Evolutionary conservation across 2,329 filamentous ascomycete species (phyloP), one percentile per base, ranked within the genome.

Genomic region (Talaromyces amestolkiae): DNA sequence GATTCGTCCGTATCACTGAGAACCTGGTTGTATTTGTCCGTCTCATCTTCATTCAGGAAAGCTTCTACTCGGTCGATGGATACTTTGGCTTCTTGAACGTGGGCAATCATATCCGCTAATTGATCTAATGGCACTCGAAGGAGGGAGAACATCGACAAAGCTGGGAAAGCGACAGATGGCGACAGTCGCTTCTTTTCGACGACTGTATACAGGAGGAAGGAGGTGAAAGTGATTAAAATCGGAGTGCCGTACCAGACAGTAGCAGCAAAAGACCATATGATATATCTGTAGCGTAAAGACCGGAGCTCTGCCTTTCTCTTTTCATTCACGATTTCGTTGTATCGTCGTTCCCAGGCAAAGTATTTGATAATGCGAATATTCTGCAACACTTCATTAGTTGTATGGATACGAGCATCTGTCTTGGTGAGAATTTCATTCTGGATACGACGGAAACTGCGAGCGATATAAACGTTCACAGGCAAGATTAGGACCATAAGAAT

Each of bases 291-390:
- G 65, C 93, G 89, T 63, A 99, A 79, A 37, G 92, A 87, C 71
- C 86, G 88, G 61, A 99, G 84, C 77, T 99, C 95, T 3, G 83
- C 83, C 51, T 84, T 83, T 68, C 95, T 88, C 80, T 97, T 97
- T 76, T 97, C 94, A 67, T 96, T 91, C 39, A 99, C 92, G 63
- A 92, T 88, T 24, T 87, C 86, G 65, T 91, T 87, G 75, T 97
- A 99, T 2, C 94, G 90, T 71, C 93, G 88, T 77, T 99, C 95
- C 95, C 95, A 99, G 0, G 95, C 94, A 76, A 99, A 99, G 78
- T 95, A 99, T 76, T 99, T 99, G 86, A 99, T 98, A 76, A 99
- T 97, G 61, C 95, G 89, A 70, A 99, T 98, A 72, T 98, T 99
- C 74, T 96, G 93, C 33, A 99, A 83, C 8, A 98, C 91, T 78